Base-by-base conservation (phyloP, 495 filamentous ascomycete genomes). In the Podospora didyma region DNA sequence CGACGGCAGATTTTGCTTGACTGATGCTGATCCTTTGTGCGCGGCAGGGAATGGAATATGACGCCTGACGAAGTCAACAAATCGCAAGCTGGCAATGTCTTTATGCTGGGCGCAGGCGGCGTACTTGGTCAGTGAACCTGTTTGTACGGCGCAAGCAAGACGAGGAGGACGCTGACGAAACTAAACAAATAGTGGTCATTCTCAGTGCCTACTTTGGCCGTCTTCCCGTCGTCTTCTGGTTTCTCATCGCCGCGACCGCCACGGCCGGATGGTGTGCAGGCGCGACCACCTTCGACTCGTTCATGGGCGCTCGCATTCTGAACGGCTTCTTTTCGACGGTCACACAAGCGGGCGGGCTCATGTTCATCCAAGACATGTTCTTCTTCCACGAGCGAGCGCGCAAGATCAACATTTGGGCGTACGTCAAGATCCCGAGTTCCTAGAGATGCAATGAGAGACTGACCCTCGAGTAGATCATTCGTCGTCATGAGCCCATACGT, bases 311-410 rank as follows among this genome's bases (percentile, higher is more conserved):
- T 0, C 75, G 82, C 1, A 82, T 86, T 48, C 65, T 85, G 7
- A 85, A 85, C 56, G 84, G 82, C n/a, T 84, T 85, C 69, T 83
- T 84, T 64, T 79, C 78, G 6, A 85, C 77, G 3, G 82, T 84
- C 3, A 55, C 60, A 49, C 69, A 68, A 23, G 64, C 75, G 61
- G 81, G 80, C 26, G 83, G 81, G 2, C 70, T 87, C 19, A 84
- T 85, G 73, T 84, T 79, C 62, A 79, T 86, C 61, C 82, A 86
- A 60, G 84, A 86, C 68, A 73, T 85, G 49, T 87, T 85, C 70
- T 87, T 82, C 74, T 79, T 86, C 66, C 83, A 86, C 56, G 82
- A 86, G 57, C 81, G 82, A 49, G 75, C 74, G 17, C 73, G 82
- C 11, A 85, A 85, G 63, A 87, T 87, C 66, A 85, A 86, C 64